phyloP scores from a whole-genome alignment of 345 rosid genomes.

The Eucalyptus lansdowneana region DNA sequence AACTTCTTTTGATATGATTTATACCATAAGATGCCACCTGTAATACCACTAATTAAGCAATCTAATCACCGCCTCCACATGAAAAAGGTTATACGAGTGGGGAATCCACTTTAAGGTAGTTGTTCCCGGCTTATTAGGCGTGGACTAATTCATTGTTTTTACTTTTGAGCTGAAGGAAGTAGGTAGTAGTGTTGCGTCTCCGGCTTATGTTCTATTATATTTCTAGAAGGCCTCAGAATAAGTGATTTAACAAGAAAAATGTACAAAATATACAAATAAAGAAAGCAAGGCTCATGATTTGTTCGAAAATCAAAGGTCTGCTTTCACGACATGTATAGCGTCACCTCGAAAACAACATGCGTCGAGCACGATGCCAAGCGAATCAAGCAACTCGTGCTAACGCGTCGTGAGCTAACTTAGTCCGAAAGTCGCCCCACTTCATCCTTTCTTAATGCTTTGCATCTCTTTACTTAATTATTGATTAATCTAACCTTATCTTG shows the following conservation, averaged over 20 bases:
- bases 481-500: background rate
- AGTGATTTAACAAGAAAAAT: background rate
- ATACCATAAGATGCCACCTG: background rate
- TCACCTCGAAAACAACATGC: background rate
- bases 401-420: background rate
- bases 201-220: background rate
- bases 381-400: background rate
- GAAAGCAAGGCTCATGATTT: background rate
- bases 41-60: background rate
- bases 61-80: background rate
- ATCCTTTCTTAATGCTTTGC: background rate
- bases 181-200: background rate
- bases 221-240: background rate
- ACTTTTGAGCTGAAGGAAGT: background rate
- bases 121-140: background rate
- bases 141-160: background rate
- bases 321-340: background rate
- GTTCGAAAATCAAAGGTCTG: background rate
- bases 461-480: background rate
- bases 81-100: background rate
- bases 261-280: background rate
- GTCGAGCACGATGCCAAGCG: background rate
- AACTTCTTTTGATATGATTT: background rate
- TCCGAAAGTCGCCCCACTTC: background rate
- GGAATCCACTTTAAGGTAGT: background rate